A percentile compares a stretch with the other conserved stretches of the same genome.
Conservation (phyloP, 768 basidiomycete species). For the Tremella yokohamensis region DNA sequence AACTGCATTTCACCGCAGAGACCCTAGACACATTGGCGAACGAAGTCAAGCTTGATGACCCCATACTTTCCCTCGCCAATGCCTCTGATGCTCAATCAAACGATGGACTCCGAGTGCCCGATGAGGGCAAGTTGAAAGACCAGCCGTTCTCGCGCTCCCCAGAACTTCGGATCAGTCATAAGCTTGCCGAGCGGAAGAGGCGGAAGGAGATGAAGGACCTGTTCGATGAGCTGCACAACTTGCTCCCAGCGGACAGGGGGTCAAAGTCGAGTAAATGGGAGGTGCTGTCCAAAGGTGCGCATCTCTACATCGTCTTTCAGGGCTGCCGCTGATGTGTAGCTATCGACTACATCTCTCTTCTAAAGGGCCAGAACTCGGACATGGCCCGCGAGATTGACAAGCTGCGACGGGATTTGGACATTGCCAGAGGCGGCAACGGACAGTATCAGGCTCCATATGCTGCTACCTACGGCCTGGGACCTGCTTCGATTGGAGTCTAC, state of each 20-base stretch:
- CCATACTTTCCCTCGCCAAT: background rate
- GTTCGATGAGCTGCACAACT: slow-evolving; percentile 92
- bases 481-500: too few relatives aligned
- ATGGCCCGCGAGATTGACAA: slow-evolving; percentile 75
- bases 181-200: slow-evolving; percentile 92
- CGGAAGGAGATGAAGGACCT: slow-evolving; percentile 99
- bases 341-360: slow-evolving; percentile 76
- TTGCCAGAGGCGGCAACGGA: slow-evolving; percentile 10
- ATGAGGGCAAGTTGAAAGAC: slow-evolving; percentile 53
- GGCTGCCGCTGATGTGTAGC: slow-evolving; percentile 53
- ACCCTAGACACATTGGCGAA: background rate
- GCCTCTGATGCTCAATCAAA: slow-evolving; percentile 1
- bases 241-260: slow-evolving; percentile 83
- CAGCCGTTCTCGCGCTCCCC: slow-evolving; percentile 92
- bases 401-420: slow-evolving; percentile 70
- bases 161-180: slow-evolving; percentile 90
- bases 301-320: background rate
- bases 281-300: slow-evolving; percentile 87
- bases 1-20: slow-evolving; percentile 6
- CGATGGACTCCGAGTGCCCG: slow-evolving; percentile 14
- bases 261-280: slow-evolving; percentile 99
- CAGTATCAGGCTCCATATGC: background rate
- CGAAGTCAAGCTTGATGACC: background rate
- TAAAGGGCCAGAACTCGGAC: slow-evolving; percentile 69
- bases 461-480: too few relatives aligned